Conservation (phyloP, 495 filamentous ascomycete species). For the Lophiotrema nucula region DNA sequence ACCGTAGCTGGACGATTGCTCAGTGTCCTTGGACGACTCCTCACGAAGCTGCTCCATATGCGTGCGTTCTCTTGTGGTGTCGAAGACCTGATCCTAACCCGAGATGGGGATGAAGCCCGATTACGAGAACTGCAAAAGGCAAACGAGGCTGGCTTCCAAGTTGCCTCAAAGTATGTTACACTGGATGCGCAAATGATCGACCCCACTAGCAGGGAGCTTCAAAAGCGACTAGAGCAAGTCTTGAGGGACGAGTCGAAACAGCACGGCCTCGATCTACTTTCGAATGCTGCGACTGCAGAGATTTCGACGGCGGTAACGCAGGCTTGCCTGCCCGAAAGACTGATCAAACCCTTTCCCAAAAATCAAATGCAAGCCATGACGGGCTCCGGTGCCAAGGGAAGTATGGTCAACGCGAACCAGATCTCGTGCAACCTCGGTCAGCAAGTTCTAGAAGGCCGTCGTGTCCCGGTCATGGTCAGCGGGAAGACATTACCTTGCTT, state of each 20-base stretch:
- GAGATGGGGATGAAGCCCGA: constrained; percentile 70
- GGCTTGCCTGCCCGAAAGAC: constrained; percentile 73
- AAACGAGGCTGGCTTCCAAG: constrained; percentile 71
- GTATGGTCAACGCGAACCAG: constrained; percentile 87
- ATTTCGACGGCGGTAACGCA: constrained; percentile 78
- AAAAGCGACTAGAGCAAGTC: constrained; percentile 80
- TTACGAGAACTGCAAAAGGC: constrained; percentile 68
- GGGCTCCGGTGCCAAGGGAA: constrained; percentile 92
- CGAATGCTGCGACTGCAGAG: constrained; percentile 65
- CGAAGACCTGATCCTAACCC: constrained; percentile 87
- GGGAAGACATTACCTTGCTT: constrained; percentile 96
- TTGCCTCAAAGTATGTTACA: constrained; percentile 90
- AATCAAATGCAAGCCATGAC: constrained; percentile 99
- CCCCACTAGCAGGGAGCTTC: constrained; percentile 66
- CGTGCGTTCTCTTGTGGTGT: constrained; percentile 95
- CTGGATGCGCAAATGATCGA: constrained; percentile 60
- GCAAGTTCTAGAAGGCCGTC: constrained; percentile 89
- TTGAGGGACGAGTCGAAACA: constrained; percentile 89
- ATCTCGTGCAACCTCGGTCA: constrained; percentile 98
- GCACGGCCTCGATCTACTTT: constrained; percentile 77
- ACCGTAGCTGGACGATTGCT: constrained; percentile 79
- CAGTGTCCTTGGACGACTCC: constrained; percentile 80
- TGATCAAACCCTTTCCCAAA: constrained; percentile 88
- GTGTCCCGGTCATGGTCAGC: constrained; percentile 96
- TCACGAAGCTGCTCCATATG: constrained; percentile 90